A percentile compares a stretch with the other conserved stretches of the same genome.
These are phyloP conservation scores for Allium cepa DNA, from an alignment of 106 monocot genomes.

Conservation along the genomic window DNA sequence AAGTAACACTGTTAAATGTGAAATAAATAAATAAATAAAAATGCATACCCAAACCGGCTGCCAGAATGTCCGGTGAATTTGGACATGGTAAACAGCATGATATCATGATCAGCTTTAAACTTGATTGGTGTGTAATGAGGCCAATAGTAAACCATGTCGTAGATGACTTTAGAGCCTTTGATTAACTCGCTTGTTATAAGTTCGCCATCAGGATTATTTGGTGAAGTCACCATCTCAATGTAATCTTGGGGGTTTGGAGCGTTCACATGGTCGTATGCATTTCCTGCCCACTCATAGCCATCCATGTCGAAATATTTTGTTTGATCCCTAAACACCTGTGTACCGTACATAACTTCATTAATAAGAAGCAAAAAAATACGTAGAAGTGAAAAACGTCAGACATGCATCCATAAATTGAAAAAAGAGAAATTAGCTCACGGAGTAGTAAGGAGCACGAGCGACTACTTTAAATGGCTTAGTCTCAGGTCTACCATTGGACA, in stretches of 20 bases:
- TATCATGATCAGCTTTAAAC: slow-evolving; percentile 50
- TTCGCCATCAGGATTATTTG: slow-evolving; percentile 59
- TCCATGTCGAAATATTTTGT: slow-evolving; percentile 40
- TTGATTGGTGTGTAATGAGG: slow-evolving; percentile 64
- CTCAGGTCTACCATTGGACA: slow-evolving; percentile 21
- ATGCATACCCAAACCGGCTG: neutral
- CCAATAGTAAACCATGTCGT: slow-evolving; percentile 77
- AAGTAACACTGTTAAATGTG: no score
- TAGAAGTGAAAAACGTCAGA: neutral
- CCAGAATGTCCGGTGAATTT: slow-evolving; percentile 12
- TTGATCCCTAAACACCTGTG: slow-evolving; percentile 38
- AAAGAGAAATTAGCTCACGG: slow-evolving; percentile 9
- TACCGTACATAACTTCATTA: neutral
- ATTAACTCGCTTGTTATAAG: slow-evolving; percentile 22
- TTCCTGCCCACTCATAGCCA: slow-evolving; percentile 45
- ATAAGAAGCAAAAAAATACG: neutral
- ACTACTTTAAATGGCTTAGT: slow-evolving; percentile 35
- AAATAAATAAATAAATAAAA: no score
- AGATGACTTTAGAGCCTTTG: slow-evolving; percentile 33
- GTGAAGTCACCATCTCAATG: slow-evolving; percentile 82
- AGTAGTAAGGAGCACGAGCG: slow-evolving; percentile 50
- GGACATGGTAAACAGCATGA: slow-evolving; percentile 63
- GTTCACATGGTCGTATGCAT: slow-evolving; percentile 28
- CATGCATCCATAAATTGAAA: no score
- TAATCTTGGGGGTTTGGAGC: slow-evolving; percentile 2